Percentiles rank a stretch among this genome's conserved stretches.
phyloP scores from a whole-genome alignment of 2,329 filamentous ascomycete species.

The Raffaelea deltoideospora region DNA sequence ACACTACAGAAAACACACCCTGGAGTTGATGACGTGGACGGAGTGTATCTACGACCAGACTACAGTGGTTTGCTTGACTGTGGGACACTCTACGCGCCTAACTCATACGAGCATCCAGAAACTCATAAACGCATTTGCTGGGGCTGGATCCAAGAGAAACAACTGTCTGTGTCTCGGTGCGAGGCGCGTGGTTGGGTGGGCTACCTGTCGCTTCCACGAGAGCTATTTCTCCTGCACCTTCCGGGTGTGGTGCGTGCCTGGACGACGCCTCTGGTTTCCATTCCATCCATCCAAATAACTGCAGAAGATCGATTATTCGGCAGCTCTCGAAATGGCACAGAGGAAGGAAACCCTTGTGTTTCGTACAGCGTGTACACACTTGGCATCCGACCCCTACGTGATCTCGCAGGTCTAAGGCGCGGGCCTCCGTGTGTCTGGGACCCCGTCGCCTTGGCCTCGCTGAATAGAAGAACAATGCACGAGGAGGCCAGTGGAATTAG shows the following conservation, averaged over 20 bases:
- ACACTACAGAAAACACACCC: slow-evolving; percentile 8
- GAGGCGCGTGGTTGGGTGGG: slow-evolving; percentile 33
- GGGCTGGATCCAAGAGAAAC: slow-evolving; percentile 36
- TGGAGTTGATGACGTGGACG: slow-evolving; percentile 2
- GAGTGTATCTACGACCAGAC: slow-evolving; percentile 15
- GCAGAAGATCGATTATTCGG: no score
- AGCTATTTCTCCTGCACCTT: slow-evolving; percentile 23
- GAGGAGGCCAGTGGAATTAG: background rate
- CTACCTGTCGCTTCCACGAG: slow-evolving; percentile 28
- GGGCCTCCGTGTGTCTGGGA: background rate
- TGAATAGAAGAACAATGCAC: background rate
- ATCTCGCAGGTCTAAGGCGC: background rate
- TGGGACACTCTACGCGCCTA: slow-evolving; percentile 31
- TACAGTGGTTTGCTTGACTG: slow-evolving; percentile 32
- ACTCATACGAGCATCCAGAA: slow-evolving; percentile 29
- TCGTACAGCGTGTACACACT: background rate
- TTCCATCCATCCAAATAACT: slow-evolving; percentile 26
- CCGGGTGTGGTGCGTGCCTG: slow-evolving; percentile 21
- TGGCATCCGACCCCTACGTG: background rate
- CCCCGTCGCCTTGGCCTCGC: background rate
- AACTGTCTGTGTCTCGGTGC: slow-evolving; percentile 25
- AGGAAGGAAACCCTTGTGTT: no score
- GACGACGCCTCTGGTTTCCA: slow-evolving; percentile 18
- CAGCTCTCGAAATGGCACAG: slow-evolving; percentile 13
- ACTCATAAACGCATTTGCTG: slow-evolving; percentile 25